Conservation (phyloP, 2,329 filamentous ascomycete genomes). For the Colletotrichum spinosum region DNA sequence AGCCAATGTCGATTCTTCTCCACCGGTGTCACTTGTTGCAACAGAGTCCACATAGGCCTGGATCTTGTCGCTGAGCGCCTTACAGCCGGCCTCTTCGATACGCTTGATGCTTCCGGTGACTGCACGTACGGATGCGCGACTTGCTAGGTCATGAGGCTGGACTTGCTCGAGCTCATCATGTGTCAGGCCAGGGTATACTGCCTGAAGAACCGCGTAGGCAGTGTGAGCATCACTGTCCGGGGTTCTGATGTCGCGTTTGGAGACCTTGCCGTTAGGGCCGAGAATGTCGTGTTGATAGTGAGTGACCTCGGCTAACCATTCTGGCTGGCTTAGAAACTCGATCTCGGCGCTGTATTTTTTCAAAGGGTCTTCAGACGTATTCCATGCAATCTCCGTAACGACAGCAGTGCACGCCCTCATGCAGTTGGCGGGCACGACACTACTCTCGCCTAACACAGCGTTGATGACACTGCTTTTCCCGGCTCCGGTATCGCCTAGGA, state of each 20-base stretch:
- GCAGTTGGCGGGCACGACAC: constrained; percentile 57
- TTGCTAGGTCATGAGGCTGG: constrained; percentile 2
- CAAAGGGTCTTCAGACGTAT: constrained; percentile 52
- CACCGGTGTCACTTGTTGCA: not conserved
- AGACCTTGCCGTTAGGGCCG: constrained; percentile 51
- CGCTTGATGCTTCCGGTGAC: not conserved
- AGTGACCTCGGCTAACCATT: constrained; percentile 65
- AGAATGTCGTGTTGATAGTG: constrained; percentile 61
- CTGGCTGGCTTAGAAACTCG: constrained; percentile 64
- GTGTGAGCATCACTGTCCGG: constrained; percentile 56
- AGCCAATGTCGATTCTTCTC: constrained; percentile 37
- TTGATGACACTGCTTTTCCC: constrained; percentile 75
- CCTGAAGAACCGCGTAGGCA: constrained; percentile 56
- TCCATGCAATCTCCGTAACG: constrained; percentile 70
- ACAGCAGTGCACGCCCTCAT: constrained; percentile 73
- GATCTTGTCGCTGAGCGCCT: constrained; percentile 10
- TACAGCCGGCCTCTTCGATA: constrained; percentile 10
- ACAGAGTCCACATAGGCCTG: constrained; percentile 25
- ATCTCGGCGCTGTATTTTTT: constrained; percentile 64
- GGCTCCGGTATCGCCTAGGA: constrained; percentile 71
- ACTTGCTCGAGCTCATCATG: constrained; percentile 3
- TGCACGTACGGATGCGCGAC: not conserved
- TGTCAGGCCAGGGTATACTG: constrained; percentile 54
- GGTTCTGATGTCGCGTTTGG: constrained; percentile 47
- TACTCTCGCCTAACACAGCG: constrained; percentile 70